Percentiles rank a stretch among this genome's conserved stretches.
Conservation (phyloP, 495 filamentous ascomycete genomes). For the Pyronema domesticum region DNA sequence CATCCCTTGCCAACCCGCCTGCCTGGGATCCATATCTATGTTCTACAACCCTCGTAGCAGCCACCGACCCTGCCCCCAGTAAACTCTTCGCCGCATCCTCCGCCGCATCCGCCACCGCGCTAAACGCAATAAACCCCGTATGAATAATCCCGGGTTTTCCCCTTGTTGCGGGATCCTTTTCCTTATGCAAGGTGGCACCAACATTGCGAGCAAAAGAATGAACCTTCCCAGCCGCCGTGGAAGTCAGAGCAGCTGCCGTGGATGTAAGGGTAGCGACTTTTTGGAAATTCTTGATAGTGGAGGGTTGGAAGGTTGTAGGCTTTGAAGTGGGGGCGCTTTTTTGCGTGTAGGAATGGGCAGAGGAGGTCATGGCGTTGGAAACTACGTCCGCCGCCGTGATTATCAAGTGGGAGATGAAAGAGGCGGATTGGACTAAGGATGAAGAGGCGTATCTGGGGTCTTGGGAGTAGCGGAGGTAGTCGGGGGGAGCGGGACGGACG, state of each 20-base stretch:
- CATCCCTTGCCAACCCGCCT: conserved; percentile 46
- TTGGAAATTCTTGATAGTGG: conserved; percentile 66
- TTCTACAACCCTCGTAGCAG: conserved; percentile 61
- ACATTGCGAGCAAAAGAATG: conserved; percentile 69
- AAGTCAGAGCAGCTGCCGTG: conserved; percentile 55
- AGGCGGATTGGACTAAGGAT: conserved; percentile 72
- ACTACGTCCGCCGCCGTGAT: conserved; percentile 69
- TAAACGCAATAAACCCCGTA: conserved; percentile 89
- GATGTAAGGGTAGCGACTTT: conserved; percentile 68
- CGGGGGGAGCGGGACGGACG: conserved; percentile 27
- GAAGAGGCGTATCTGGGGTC: conserved; percentile 82
- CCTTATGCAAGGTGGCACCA: conserved; percentile 51
- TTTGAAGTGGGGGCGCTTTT: conserved; percentile 57
- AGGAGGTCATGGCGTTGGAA: conserved; percentile 52
- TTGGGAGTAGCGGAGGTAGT: conserved; percentile 61
- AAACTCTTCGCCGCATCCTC: conserved; percentile 65
- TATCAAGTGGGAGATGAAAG: conserved; percentile 78
- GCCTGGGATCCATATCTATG: conserved; percentile 79
- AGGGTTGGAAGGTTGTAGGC: conserved; percentile 72
- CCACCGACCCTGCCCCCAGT: conserved; percentile 49
- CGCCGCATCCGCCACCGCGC: conserved; percentile 84
- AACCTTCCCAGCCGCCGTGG: conserved; percentile 73
- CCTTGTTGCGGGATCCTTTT: conserved; percentile 31
- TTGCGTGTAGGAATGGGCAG: conserved; percentile 64
- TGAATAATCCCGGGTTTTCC: conserved; percentile 58